Base-by-base conservation (phyloP, 257 asterid species). In the Salvia miltiorrhiza region DNA sequence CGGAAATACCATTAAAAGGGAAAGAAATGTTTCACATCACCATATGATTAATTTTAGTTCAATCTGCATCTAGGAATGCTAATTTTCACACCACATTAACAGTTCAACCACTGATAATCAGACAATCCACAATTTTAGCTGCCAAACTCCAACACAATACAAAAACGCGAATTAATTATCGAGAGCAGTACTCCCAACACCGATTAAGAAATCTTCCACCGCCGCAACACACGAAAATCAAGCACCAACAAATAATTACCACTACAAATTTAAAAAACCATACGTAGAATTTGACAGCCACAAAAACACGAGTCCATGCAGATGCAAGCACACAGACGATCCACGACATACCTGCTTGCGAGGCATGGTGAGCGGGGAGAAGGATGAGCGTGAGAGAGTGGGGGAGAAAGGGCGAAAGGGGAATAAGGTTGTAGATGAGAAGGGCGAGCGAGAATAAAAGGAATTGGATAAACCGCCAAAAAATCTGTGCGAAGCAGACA, bases 301-400 rank as follows among this genome's bases (percentile, higher is more conserved):
- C 3, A 1, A 37, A 37, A 20, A 52, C 4, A 19, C 12, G 57
- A 13, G 32, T 21, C 17, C 58, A 48, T 30, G 35, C 4, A 30
- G 35, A 30, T 32, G 59, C 61, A 69, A 37, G 47, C 23, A 44
- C 35, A 59, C 20, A 2, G 33, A 16, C 2, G 14, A 49, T 16
- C 58, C 2, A 16, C 9, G 66, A 44, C 12, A n/a, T 65, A 92
- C 98, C 96, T 84, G 86, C 48, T 73, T 69, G 57, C 81, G 84
- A 3, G 87, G 86, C 90, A 92, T 85, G 72, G 79, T 39, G 40
- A 72, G 73, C 63, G 19, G 54, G 37, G 47, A 23, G 7, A 64
- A 37, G 3, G 87, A 64, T 16, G 80, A 75, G 70, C 37, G 73
- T 41, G 57, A 21, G 75, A 45, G 48, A 32, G 58, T 48, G 54